Conservation (phyloP, 495 filamentous ascomycete species). For the Hypoxylon cercidicola region DNA sequence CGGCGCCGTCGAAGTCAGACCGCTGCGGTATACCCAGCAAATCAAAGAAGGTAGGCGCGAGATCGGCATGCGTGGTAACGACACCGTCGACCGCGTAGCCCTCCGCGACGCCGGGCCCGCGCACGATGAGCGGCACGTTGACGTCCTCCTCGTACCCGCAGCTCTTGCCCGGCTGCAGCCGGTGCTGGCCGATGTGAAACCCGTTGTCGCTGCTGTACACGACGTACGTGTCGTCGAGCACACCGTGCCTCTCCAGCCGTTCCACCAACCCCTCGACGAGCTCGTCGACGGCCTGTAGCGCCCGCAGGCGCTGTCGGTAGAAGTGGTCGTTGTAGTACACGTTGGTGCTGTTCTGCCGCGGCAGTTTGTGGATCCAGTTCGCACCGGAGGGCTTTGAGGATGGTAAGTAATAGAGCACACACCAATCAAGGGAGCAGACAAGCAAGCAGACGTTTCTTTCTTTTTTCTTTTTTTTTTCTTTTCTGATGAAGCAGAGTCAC, state of each 20-base stretch:
- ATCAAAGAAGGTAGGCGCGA: slow-evolving; percentile 70
- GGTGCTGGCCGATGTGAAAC: slow-evolving; percentile 76
- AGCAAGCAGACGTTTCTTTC: too few species aligned
- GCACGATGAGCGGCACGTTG: slow-evolving; percentile 69
- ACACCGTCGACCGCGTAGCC: slow-evolving; percentile 52
- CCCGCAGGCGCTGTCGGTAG: slow-evolving; percentile 69
- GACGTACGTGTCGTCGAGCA: slow-evolving; percentile 73
- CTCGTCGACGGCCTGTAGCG: slow-evolving; percentile 73
- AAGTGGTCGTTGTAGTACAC: slow-evolving; percentile 72
- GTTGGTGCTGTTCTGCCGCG: slow-evolving; percentile 62
- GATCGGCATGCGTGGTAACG: slow-evolving; percentile 72
- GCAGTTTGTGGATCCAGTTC: slow-evolving; percentile 66
- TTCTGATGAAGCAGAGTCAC: too few species aligned
- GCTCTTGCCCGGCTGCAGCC: slow-evolving; percentile 72
- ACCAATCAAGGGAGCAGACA: too few species aligned
- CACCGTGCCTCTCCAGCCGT: slow-evolving; percentile 59
- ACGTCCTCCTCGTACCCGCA: slow-evolving; percentile 76
- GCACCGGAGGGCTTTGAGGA: slow-evolving; percentile 58
- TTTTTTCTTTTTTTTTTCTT: too few species aligned
- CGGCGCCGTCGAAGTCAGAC: slow-evolving; percentile 64
- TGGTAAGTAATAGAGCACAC: slow-evolving; percentile 15
- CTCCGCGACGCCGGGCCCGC: slow-evolving; percentile 63
- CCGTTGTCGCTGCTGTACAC: slow-evolving; percentile 77
- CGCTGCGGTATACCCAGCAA: slow-evolving; percentile 57
- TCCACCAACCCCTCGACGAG: slow-evolving; percentile 65